Evolutionary conservation across 2,329 filamentous ascomycete species (phyloP).

Genomic region (Dactylellina drechsleri): DNA sequence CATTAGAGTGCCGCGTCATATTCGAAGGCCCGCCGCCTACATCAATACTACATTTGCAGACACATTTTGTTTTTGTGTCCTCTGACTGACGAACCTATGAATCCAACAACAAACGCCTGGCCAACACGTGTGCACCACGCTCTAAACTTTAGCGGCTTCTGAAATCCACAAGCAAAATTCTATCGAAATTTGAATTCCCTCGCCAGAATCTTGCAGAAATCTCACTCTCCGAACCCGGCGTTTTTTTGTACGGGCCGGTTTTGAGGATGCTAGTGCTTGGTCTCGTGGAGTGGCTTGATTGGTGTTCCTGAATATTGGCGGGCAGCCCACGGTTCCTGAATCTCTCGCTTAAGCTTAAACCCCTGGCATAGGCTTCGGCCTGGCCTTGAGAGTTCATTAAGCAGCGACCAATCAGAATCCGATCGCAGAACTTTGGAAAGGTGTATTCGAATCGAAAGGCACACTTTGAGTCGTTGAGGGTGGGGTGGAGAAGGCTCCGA

Average conservation of each 20-base stretch:
- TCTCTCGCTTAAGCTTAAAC: conserved; percentile 50
- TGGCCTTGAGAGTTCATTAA: conserved; percentile 44
- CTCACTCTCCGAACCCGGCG: conserved; percentile 34
- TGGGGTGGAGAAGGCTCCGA: conserved; percentile 31
- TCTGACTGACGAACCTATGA: no score
- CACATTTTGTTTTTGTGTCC: no score
- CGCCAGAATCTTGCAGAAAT: conserved; percentile 25
- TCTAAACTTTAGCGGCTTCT: not conserved
- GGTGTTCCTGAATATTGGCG: conserved; percentile 53
- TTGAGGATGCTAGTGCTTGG: conserved; percentile 42
- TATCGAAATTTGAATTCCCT: conserved; percentile 22
- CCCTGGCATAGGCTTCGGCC: conserved; percentile 46
- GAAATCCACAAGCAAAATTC: not conserved
- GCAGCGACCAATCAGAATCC: conserved; percentile 36
- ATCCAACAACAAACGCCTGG: no score
- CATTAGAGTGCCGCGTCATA: no score
- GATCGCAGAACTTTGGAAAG: conserved; percentile 39
- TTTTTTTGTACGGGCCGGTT: conserved; percentile 42
- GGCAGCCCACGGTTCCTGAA: conserved; percentile 50
- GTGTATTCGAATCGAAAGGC: conserved; percentile 22
- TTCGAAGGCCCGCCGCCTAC: no score
- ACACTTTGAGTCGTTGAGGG: conserved; percentile 4
- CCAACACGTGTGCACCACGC: no score
- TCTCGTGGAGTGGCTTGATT: conserved; percentile 50
- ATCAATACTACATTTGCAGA: no score